Base-by-base conservation (phyloP, 2,329 filamentous ascomycete species). In the Grosmannia serpens region DNA sequence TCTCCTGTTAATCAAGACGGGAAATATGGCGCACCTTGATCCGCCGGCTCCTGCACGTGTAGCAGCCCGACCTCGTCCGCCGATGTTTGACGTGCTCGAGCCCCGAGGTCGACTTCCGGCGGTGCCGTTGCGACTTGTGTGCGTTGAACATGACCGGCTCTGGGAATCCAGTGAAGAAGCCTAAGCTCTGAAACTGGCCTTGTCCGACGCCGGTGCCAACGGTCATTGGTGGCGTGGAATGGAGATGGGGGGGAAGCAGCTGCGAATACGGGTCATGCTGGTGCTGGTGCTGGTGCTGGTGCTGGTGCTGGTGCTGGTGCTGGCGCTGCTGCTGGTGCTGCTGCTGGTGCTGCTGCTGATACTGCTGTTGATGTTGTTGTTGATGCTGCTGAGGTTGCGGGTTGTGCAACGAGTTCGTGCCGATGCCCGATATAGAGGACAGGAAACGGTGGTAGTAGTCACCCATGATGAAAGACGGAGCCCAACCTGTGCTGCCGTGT, bases 31-130 rank as follows among this genome's bases (percentile, higher is more conserved):
- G 55, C 75, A 85, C 84, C 78, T 87, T 97, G 56, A 97, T 91
- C 70, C 94, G 83, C 64, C 94, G 83, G 66, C 86, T 86, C 60
- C 94, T 83, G 72, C 94, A 99, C 53, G 91, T 97, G 64, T 79
- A 96, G 74, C 94, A 99, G 31, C 94, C 94, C 63, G 91, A 96
- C 65, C 94, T 82, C 50, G 94, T 97, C 65, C 94, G 84, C 62
- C 91, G 87, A 70, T 97, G 92, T 72, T 97, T 97, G 64, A 95
- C 87, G 67, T 88, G 86, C 62, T 95, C 88, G 53, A 75, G 62
- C 3, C 76, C 77, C 2, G 74, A 69, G 11, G 73, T 67, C 1
- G 79, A 80, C 63, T 81, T 82, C 59, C 79, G 75, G 55, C 80
- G 74, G 62, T 70, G 73, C 65, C 79, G 75, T 55, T 77, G 74